These are phyloP conservation scores for Penicillium griseofulvum DNA, from an alignment of 2,329 filamentous ascomycete genomes.

Conservation along the genomic window DNA sequence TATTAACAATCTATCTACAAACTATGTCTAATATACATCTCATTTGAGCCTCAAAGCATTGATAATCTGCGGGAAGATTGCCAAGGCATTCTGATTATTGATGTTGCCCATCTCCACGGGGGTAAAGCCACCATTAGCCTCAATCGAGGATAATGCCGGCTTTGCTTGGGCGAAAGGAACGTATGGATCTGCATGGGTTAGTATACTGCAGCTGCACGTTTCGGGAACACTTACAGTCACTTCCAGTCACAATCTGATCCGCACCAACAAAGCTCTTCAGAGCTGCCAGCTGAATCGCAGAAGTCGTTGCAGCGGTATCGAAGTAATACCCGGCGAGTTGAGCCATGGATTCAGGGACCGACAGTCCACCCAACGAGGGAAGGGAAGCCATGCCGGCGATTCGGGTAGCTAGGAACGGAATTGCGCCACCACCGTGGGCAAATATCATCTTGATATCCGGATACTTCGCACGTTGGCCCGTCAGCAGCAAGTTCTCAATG, in stretches of 20 bases:
- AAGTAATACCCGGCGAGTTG: slow-evolving; percentile 24
- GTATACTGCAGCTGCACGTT: background rate
- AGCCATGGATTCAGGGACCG: slow-evolving; percentile 10
- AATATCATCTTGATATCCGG: slow-evolving; percentile 24
- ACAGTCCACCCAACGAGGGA: slow-evolving; percentile 17
- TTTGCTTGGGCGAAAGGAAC: slow-evolving; percentile 12
- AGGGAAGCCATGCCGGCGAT: slow-evolving; percentile 22
- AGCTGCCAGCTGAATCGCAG: slow-evolving; percentile 22
- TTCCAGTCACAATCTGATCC: slow-evolving; percentile 23
- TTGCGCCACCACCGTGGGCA: slow-evolving; percentile 23
- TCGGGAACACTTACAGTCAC: slow-evolving; percentile 21
- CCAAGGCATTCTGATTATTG: slow-evolving; percentile 24
- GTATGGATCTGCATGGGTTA: slow-evolving; percentile 20
- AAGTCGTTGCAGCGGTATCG: slow-evolving; percentile 21
- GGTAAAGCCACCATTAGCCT: slow-evolving; percentile 23
- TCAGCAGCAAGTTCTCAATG: slow-evolving; percentile 23
- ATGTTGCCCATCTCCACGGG: slow-evolving; percentile 18
- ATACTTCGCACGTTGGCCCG: slow-evolving; percentile 17
- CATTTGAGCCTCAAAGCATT: background rate
- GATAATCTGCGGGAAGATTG: slow-evolving; percentile 20
- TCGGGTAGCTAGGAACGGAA: slow-evolving; percentile 23
- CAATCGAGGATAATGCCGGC: slow-evolving; percentile 6
- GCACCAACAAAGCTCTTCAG: slow-evolving; percentile 24
- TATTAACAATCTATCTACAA: background rate
- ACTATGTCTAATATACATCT: background rate